These are phyloP conservation scores for Boletus patriciae DNA, from an alignment of 768 basidiomycete species.

Conservation along the genomic window DNA sequence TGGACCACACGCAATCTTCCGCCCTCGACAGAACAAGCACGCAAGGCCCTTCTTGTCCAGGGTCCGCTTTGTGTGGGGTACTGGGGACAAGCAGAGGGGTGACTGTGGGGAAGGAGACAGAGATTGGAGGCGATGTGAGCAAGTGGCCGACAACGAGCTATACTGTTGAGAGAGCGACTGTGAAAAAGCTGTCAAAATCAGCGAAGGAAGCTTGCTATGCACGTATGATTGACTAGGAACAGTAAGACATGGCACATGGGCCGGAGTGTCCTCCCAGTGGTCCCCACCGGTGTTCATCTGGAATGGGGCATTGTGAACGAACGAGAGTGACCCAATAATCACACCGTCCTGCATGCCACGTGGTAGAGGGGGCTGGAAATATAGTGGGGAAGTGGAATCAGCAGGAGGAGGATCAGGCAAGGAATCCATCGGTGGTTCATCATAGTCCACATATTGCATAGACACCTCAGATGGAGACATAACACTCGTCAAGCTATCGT, in stretches of 20 bases:
- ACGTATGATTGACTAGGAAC: slow-evolving; percentile 21
- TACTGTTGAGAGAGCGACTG: too few relatives aligned
- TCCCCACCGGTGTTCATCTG: slow-evolving; percentile 9
- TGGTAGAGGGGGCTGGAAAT: slow-evolving; percentile 15
- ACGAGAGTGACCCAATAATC: slow-evolving; percentile 14
- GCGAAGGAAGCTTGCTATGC: too few relatives aligned
- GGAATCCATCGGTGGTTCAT: slow-evolving; percentile 34
- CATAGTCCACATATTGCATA: slow-evolving; percentile 14
- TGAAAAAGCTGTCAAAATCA: too few relatives aligned
- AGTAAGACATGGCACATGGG: slow-evolving; percentile 1
- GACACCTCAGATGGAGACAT: background rate
- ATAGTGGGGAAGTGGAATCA: slow-evolving; percentile 19
- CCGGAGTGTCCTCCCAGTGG: slow-evolving; percentile 23
- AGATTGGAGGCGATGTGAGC: slow-evolving; percentile 23
- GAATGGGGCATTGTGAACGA: slow-evolving; percentile 11
- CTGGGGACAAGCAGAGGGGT: slow-evolving; percentile 21
- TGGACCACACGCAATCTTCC: slow-evolving; percentile 70
- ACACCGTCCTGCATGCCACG: slow-evolving; percentile 17
- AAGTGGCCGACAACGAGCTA: slow-evolving; percentile 8
- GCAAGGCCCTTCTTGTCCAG: slow-evolving; percentile 59
- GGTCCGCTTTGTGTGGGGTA: slow-evolving; percentile 23
- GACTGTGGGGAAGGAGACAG: slow-evolving; percentile 30
- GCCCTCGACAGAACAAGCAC: slow-evolving; percentile 63
- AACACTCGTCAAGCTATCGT: background rate
- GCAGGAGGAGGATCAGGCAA: slow-evolving; percentile 30